Percentiles rank a stretch among this genome's conserved stretches.
phyloP scores from a whole-genome alignment of 805 yeast genomes.

The Metschnikowia similis region DNA sequence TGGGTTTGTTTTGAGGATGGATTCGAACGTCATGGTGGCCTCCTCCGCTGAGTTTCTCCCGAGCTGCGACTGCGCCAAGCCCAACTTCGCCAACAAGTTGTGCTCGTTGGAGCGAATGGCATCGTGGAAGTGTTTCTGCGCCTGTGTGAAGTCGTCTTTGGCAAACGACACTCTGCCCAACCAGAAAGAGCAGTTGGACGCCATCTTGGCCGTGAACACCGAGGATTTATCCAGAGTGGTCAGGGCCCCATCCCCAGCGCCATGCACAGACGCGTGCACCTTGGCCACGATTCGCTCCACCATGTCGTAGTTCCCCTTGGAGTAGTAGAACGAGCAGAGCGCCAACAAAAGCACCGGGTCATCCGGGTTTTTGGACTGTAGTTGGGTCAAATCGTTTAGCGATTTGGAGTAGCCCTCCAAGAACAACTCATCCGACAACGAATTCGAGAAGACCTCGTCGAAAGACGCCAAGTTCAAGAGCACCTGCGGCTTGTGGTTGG shows the following conservation, averaged over 20 bases:
- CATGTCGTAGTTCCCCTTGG: slow-evolving; percentile 55
- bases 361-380: slow-evolving; percentile 37
- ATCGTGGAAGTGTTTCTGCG: slow-evolving; percentile 69
- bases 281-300: slow-evolving; percentile 55
- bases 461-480: slow-evolving; percentile 65
- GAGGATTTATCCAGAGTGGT: slow-evolving; percentile 20
- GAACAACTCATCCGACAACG: slow-evolving; percentile 61
- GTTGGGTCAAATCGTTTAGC: slow-evolving; percentile 42
- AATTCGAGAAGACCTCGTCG: slow-evolving; percentile 54
- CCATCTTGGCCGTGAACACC: slow-evolving; percentile 26
- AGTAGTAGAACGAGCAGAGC: slow-evolving; percentile 66
- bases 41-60: slow-evolving; percentile 72
- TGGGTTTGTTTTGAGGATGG: slow-evolving; percentile 59
- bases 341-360: slow-evolving; percentile 63
- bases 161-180: slow-evolving; percentile 72
- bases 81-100: slow-evolving; percentile 69
- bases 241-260: background rate
- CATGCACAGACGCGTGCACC: slow-evolving; percentile 28
- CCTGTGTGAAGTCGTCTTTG: slow-evolving; percentile 55
- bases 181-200: slow-evolving; percentile 60
- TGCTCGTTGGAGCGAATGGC: slow-evolving; percentile 62
- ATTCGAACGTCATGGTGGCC: slow-evolving; percentile 81
- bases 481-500: slow-evolving; percentile 56
- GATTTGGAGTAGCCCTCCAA: slow-evolving; percentile 54
- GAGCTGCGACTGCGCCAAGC: slow-evolving; percentile 81